Evolutionary conservation across 495 filamentous ascomycete genomes (phyloP).

Genomic region (Evernia prunastri): DNA sequence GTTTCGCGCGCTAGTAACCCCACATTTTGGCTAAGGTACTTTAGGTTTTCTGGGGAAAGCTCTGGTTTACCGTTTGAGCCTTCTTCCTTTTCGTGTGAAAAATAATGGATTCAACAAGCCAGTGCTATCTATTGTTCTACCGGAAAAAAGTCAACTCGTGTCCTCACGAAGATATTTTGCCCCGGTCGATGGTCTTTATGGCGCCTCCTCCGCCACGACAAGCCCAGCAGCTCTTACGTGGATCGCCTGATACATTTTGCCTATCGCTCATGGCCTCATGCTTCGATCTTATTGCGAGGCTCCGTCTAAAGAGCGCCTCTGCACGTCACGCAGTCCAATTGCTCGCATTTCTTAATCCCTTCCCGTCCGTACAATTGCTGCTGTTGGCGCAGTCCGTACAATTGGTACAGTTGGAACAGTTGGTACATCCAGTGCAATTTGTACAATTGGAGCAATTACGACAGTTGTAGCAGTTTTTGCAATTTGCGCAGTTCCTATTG

Average conservation of each 20-base stretch:
- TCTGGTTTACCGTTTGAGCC: background rate
- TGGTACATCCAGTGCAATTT: constrained; percentile 6
- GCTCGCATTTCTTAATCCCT: background rate
- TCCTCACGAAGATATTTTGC: background rate
- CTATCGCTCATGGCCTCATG: background rate
- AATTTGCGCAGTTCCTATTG: constrained; percentile 11
- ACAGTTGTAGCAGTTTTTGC: constrained; percentile 4
- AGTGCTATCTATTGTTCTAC: background rate
- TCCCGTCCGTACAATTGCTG: background rate
- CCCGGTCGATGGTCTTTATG: background rate
- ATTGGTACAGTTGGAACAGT: background rate
- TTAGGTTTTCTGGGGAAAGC: constrained; percentile 11
- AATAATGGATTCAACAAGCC: background rate
- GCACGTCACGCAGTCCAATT: background rate
- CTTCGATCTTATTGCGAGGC: background rate
- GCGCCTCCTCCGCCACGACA: background rate
- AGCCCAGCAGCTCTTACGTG: background rate
- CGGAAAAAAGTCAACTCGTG: background rate
- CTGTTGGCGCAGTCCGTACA: constrained; percentile 2
- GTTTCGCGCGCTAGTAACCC: constrained; percentile 16
- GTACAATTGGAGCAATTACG: constrained; percentile 10
- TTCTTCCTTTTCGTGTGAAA: background rate
- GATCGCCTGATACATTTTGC: background rate
- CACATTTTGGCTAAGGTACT: constrained; percentile 9
- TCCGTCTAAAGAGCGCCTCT: background rate